Conservation (phyloP, 176 grass and related monocot genomes). For the Triticum timopheevii region DNA sequence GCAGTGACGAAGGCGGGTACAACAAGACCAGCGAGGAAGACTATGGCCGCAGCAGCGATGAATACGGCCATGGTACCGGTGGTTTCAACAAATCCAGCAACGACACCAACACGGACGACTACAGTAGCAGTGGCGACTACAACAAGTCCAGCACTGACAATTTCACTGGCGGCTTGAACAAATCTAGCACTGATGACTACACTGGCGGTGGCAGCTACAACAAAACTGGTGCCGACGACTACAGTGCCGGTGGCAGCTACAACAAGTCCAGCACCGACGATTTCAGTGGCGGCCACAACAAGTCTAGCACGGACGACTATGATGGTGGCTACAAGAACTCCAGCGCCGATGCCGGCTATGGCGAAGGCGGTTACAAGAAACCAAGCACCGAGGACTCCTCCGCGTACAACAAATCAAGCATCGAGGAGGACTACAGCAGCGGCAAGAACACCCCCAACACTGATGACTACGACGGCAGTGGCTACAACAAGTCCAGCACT, state of each 20-base stretch:
- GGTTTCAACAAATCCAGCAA: constrained; percentile 7
- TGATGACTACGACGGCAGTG: not conserved
- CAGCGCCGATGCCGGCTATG: not conserved
- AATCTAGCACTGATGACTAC: not conserved
- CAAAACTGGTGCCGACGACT: not conserved
- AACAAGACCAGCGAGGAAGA: not conserved
- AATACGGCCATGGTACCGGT: not conserved
- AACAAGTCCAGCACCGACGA: not conserved
- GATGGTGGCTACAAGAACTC: not conserved
- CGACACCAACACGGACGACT: not conserved
- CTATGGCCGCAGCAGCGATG: not conserved
- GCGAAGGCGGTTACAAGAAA: not conserved
- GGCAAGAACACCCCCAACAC: constrained; percentile 1
- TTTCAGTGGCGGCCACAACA: not conserved
- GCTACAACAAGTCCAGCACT: not conserved
- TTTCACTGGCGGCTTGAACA: not conserved
- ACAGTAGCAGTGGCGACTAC: not conserved
- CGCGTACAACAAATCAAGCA: not conserved
- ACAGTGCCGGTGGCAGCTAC: not conserved
- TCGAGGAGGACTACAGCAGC: not conserved
- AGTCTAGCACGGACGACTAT: not conserved
- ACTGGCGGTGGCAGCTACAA: not conserved
- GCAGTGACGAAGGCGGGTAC: not conserved
- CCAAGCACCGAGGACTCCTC: not conserved
- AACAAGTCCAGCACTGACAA: not conserved